These are phyloP conservation scores for Suillus cothurnatus DNA, from an alignment of 768 basidiomycete genomes.

Conservation along the genomic window DNA sequence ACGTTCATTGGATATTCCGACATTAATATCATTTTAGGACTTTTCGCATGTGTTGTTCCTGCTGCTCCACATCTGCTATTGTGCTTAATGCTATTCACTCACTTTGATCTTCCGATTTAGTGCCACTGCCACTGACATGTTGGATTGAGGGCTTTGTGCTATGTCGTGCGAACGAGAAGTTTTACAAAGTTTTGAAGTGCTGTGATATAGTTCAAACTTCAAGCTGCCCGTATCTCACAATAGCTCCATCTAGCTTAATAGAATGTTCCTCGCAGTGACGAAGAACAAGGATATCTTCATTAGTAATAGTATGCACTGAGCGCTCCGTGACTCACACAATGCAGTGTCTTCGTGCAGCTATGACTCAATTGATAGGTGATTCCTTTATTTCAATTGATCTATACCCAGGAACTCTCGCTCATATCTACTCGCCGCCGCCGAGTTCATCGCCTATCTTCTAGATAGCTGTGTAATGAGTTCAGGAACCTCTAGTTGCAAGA, in stretches of 20 bases:
- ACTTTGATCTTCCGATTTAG: not conserved
- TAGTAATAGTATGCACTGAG: not conserved
- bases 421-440: not conserved
- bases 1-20: not conserved
- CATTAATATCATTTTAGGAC: not conserved
- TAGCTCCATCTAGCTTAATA: not conserved
- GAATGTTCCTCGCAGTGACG: not conserved
- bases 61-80: not conserved
- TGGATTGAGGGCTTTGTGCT: not conserved
- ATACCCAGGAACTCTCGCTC: not conserved
- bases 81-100: not conserved
- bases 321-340: not conserved
- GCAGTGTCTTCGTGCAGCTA: not conserved
- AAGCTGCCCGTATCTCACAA: not conserved
- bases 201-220: not conserved
- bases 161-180: slow-evolving; percentile 1
- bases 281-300: not conserved
- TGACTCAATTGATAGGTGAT: not conserved
- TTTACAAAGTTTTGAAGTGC: not conserved
- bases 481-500: not conserved
- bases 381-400: not conserved
- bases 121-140: not conserved
- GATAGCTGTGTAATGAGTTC: not conserved
- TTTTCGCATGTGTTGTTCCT: not conserved
- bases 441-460: not conserved